Percentiles rank a stretch among this genome's conserved stretches.
These are phyloP conservation scores for Dendrobium catenatum DNA, from an alignment of 106 monocot genomes.

Conservation along the genomic window DNA sequence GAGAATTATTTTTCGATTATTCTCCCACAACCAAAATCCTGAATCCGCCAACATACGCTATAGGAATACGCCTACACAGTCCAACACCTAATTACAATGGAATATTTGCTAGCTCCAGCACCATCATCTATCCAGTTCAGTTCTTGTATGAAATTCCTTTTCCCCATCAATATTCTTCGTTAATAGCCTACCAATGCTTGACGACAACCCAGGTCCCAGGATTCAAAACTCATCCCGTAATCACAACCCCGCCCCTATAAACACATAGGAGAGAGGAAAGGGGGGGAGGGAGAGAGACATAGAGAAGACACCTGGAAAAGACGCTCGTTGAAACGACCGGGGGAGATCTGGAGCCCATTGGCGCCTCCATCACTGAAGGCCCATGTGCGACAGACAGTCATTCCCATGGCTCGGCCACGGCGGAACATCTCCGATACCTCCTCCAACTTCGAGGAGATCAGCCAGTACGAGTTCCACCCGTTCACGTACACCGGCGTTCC, in stretches of 20 bases:
- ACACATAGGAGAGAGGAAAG: background rate
- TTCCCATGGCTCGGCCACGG: constrained; percentile 51
- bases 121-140: background rate
- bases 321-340: constrained; percentile 54
- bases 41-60: background rate
- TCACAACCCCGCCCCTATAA: background rate
- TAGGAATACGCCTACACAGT: background rate
- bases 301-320: constrained; percentile 50
- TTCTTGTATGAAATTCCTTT: background rate
- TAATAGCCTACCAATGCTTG: background rate
- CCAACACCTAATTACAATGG: background rate
- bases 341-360: constrained; percentile 64
- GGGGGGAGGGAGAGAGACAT: background rate
- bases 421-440: constrained; percentile 54
- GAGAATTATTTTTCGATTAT: background rate
- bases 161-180: background rate
- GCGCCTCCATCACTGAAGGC: constrained; percentile 79
- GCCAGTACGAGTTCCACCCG: constrained; percentile 97
- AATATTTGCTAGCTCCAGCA: background rate
- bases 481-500: constrained; percentile 45
- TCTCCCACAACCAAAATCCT: background rate
- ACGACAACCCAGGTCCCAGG: too few relatives aligned
- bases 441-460: constrained; percentile 32
- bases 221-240: background rate
- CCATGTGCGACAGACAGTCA: constrained; percentile 80